Evolutionary conservation across 176 grass and related monocot species (phyloP).

Genomic region (Melocanna baccifera): DNA sequence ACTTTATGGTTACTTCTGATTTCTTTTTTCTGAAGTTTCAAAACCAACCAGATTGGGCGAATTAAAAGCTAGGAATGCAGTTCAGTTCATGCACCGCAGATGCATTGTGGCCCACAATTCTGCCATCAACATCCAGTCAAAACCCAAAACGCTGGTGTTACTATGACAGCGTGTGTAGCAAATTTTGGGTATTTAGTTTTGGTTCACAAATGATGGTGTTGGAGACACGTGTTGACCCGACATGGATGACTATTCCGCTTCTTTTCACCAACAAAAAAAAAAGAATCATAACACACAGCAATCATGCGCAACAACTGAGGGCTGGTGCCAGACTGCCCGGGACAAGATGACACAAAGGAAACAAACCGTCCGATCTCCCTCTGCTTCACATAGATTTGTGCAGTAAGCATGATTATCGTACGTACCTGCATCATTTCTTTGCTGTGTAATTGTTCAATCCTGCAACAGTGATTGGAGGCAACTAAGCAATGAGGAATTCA

Average conservation of each 20-base stretch:
- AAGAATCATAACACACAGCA: background rate
- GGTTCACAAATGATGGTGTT: constrained; percentile 12
- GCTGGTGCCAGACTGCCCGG: constrained; percentile 17
- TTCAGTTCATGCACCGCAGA: background rate
- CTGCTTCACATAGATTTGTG: background rate
- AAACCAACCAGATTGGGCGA: background rate
- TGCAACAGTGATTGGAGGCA: constrained; percentile 8
- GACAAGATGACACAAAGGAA: background rate
- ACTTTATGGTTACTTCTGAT: background rate
- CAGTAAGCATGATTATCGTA: background rate
- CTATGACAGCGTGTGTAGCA: background rate
- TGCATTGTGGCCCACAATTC: background rate
- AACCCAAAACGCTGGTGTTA: background rate
- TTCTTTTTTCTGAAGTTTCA: background rate
- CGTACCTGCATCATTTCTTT: background rate
- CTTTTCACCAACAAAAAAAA: background rate
- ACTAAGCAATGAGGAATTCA: background rate
- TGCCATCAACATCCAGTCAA: background rate
- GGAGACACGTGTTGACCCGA: constrained; percentile 16
- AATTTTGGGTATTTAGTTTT: constrained; percentile 2
- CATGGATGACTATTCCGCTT: background rate
- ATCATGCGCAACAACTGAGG: constrained; percentile 13
- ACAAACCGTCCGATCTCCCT: constrained; percentile 14
- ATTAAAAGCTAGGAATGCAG: background rate
- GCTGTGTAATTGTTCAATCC: constrained; percentile 2